Percentiles rank a stretch among this genome's conserved stretches.
phyloP scores from a whole-genome alignment of 768 basidiomycete species.

The Phlebiopsis gigantea region DNA sequence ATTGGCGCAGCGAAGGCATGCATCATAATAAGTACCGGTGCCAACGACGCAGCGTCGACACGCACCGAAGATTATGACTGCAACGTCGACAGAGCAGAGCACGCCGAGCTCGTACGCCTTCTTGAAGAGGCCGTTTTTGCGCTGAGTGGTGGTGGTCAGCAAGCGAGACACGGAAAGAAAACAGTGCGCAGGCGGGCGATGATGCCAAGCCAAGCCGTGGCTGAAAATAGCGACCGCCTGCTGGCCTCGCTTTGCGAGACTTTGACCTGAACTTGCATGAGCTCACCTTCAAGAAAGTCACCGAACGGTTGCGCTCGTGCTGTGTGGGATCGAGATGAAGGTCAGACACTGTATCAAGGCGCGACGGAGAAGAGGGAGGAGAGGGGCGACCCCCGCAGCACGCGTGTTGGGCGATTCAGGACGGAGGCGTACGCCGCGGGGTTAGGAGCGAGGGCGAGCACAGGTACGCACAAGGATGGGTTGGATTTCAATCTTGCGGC shows the following conservation, averaged over 20 bases:
- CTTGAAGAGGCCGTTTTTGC: slow-evolving; percentile 88
- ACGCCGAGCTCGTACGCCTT: slow-evolving; percentile 91
- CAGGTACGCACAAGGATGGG: slow-evolving; percentile 62
- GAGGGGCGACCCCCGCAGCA: background rate
- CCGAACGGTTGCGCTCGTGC: slow-evolving; percentile 89
- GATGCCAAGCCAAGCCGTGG: slow-evolving; percentile 49
- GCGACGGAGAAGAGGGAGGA: background rate
- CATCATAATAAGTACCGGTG: background rate
- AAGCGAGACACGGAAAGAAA: slow-evolving; percentile 12
- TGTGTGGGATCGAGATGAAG: slow-evolving; percentile 37
- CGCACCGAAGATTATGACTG: slow-evolving; percentile 81
- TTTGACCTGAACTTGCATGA: background rate
- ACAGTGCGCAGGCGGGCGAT: slow-evolving; percentile 12
- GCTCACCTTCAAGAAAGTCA: slow-evolving; percentile 78
- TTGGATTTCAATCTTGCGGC: slow-evolving; percentile 80
- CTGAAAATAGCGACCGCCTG: slow-evolving; percentile 30
- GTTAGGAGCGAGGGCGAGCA: slow-evolving; percentile 15
- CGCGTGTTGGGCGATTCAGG: slow-evolving; percentile 5
- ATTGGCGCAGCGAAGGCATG: background rate
- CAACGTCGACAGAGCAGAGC: slow-evolving; percentile 82
- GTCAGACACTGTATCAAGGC: slow-evolving; percentile 18
- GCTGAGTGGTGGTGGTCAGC: slow-evolving; percentile 38
- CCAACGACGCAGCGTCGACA: background rate
- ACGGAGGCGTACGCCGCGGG: slow-evolving; percentile 3
- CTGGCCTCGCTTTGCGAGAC: background rate